A percentile compares a stretch with the other conserved stretches of the same genome.
Evolutionary conservation across 108 stramenopile genomes (phyloP).

Genomic region (Licmophora abbreviata): DNA sequence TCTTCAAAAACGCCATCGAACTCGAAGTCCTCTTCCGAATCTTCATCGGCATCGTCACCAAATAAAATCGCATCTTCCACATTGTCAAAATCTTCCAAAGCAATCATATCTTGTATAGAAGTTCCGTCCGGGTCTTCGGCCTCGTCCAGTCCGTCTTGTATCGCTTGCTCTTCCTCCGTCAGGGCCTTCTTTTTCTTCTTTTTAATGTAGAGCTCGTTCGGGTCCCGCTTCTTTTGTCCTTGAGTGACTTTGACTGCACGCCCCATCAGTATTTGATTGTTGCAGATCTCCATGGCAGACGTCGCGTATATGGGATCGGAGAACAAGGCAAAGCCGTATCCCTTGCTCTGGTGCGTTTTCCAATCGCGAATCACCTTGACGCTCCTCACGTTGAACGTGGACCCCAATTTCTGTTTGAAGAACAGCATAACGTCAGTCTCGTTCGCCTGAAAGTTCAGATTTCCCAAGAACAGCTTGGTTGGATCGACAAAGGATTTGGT

Average conservation of each 20-base stretch:
- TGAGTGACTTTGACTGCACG: constrained; percentile 51
- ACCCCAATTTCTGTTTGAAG: constrained; percentile 16
- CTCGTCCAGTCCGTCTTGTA: constrained; percentile 48
- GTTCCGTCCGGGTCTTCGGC: constrained; percentile 25
- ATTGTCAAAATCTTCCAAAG: constrained; percentile 22
- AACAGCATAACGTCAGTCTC: constrained; percentile 23
- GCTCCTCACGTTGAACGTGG: constrained; percentile 1
- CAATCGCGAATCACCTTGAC: constrained; percentile 71
- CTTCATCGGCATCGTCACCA: constrained; percentile 34
- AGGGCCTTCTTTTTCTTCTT: constrained; percentile 38
- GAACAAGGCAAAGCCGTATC: constrained; percentile 80
- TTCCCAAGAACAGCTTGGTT: constrained; percentile 57
- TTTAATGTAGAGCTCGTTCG: constrained; percentile 36
- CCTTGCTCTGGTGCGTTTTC: constrained; percentile 81
- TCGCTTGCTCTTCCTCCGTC: constrained; percentile 60
- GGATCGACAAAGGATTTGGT: constrained; percentile 67
- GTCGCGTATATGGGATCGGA: constrained; percentile 77
- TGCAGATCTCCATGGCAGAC: constrained; percentile 51
- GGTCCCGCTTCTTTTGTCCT: constrained; percentile 46
- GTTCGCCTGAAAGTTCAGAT: constrained; percentile 33
- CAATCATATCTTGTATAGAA: constrained; percentile 13
- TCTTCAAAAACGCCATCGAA: constrained; percentile 66
- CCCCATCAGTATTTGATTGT: constrained; percentile 43
- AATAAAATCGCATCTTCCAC: constrained; percentile 35
- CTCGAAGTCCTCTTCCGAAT: constrained; percentile 41